Base-by-base conservation (phyloP, 2,329 filamentous ascomycete species). In the Reticulascus tulasneorum region DNA sequence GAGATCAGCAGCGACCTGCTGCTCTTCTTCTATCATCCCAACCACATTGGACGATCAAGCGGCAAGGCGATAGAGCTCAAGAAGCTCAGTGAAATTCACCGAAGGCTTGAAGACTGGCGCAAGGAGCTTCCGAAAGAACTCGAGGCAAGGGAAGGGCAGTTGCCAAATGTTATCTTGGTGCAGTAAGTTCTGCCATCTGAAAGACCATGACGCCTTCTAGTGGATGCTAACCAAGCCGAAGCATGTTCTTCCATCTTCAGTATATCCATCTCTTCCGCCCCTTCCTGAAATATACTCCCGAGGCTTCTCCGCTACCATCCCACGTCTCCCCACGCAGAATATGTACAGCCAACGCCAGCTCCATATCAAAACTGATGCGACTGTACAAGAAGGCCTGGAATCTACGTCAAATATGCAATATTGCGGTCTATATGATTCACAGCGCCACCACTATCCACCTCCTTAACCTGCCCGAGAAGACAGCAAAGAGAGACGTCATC, bases 241-340 rank as follows among this genome's bases (percentile, higher is more conserved):
- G 90, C 66, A 97, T 97, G 90, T 95, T 97, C 63, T 95, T 91
- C 60, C 90, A 97, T 54, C 74, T 97, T 1, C 80, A 96, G 29
- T 94, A 94, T 55, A 94, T 97, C 42, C 90, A 97, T 53, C 79
- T 97, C 5, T 97, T 96, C 68, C 81, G 91, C 6, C 91, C 93
- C 0, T 97, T 97, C 55, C 73, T 97, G 33, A 95, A 93, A 59
- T 97, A 96, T 55, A 84, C 79, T 4, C 87, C 85, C 31, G 67
- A 77, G 7, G 82, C 81, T 2, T 95, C 90, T 1, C 91, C 89
- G 1, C 73, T 96, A 2, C 91, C 90, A 4, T 66, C 80, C 3
- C 88, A 94, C 51, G 86, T 96, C 13, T 96, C 90, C 7, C 91
- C 93, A 0, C 80, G 91, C 13, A 88, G 90, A 48, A 79, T 94